phyloP scores from a whole-genome alignment of 2,329 filamentous ascomycete species.

The Cladosporium sp. region DNA sequence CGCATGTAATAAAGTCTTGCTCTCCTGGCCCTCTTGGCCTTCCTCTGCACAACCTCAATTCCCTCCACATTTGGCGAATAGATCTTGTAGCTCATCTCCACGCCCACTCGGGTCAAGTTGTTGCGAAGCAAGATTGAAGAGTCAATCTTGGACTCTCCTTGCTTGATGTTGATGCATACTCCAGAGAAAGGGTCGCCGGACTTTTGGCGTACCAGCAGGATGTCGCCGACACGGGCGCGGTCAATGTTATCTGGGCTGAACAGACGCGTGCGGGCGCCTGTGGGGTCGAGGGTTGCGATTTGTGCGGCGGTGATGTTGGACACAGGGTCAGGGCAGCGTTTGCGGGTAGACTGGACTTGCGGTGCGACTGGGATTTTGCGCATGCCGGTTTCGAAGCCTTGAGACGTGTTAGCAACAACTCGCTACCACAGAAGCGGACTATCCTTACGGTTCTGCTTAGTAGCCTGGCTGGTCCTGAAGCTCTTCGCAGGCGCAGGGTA shows the following conservation, averaged over 20 bases:
- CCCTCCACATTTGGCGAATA: conserved; percentile 85
- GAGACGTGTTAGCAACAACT: neutral
- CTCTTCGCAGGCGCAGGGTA: conserved; percentile 25
- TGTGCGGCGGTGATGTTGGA: conserved; percentile 63
- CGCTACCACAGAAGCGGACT: neutral
- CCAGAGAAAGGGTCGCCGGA: conserved; percentile 87
- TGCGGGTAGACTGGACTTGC: conserved; percentile 52
- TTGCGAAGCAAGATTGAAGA: conserved; percentile 83
- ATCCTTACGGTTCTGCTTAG: conserved; percentile 30
- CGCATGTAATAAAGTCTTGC: conserved; percentile 90
- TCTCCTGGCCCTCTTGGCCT: conserved; percentile 76
- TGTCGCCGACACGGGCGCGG: conserved; percentile 78
- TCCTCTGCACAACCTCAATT: conserved; percentile 88
- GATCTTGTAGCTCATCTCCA: conserved; percentile 97
- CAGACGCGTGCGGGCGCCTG: conserved; percentile 72
- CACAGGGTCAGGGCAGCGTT: conserved; percentile 63
- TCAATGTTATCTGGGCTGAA: conserved; percentile 76
- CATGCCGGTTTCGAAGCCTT: conserved; percentile 29
- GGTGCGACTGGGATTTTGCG: conserved; percentile 36
- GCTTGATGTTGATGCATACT: conserved; percentile 79
- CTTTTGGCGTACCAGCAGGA: conserved; percentile 82
- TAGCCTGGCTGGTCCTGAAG: conserved; percentile 30
- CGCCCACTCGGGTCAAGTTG: conserved; percentile 77
- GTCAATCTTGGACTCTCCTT: conserved; percentile 68
- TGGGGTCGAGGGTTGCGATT: conserved; percentile 74